Evolutionary conservation across 2,329 filamentous ascomycete species (phyloP), one percentile per base, ranked within the genome.

Genomic region (Boeremia exigua): DNA sequence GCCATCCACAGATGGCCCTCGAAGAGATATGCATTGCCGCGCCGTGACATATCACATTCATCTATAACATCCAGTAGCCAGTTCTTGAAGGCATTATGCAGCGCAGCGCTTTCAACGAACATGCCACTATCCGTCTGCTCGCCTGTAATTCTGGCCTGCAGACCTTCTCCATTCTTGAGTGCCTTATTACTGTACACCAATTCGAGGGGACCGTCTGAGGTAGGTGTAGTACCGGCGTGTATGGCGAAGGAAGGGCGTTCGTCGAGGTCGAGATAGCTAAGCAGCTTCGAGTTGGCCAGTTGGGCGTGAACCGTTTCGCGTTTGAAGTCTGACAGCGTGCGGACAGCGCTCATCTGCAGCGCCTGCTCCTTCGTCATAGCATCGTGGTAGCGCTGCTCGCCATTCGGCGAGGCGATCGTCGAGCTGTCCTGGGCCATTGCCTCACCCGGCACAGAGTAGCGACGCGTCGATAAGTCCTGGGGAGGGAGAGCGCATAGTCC

Each of bases 1-100:
- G 63, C 63, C 4, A 62, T 69, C 70, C 71, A 75, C 9, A 69
- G 42, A 45, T 66, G 46, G 7, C 65, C 66, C 37, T 64, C 64
- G n/a, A 62, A 73, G 27, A 62, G 54, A 39, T 70, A 70, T 9
- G 59, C 51, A 28, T 52, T 62, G 12, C 58, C 65, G 8, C 48
- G 58, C 6, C 46, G 34, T 5, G 55, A 44, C 2, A 44, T 12
- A 28, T 69, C 63, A 7, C 27, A 27, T 15, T 62, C 57, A 15
- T 61, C 55, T 0, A 45, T 28, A 2, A 58, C 44, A 1, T 60
- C 60, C 27, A 62, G 47, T 23, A 70, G 48, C 72, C 72, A 75
- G 14, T 61, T 59, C 17, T 60, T 56, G 56, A 73, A 75, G 19
- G 63, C 64, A 7, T 54, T 43, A 14, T 71, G 63, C 10, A 60